Evolutionary conservation across 495 filamentous ascomycete species (phyloP).

Genomic region (Venustampulla echinocandica): DNA sequence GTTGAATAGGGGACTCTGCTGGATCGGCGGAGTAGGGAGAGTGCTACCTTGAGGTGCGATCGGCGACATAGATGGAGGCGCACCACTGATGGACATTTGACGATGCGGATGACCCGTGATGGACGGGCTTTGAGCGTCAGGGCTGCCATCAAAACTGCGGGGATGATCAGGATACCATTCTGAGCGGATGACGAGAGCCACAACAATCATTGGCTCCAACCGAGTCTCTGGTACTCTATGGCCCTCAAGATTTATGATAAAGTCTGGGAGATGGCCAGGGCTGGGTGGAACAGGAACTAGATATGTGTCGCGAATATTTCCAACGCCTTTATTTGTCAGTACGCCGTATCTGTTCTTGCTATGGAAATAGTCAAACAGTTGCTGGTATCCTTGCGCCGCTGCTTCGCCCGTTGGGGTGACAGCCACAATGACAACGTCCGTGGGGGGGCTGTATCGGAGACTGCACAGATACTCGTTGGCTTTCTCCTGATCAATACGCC

Average conservation of each 20-base stretch:
- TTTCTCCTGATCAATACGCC: constrained; percentile 69
- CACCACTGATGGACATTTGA: constrained; percentile 30
- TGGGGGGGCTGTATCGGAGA: constrained; percentile 60
- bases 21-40: constrained; percentile 20
- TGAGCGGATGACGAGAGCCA: constrained; percentile 65
- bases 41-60: constrained; percentile 38
- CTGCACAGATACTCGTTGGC: constrained; percentile 86
- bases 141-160: constrained; percentile 33
- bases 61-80: constrained; percentile 36
- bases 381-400: constrained; percentile 50
- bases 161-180: constrained; percentile 40
- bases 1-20: constrained; percentile 6
- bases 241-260: constrained; percentile 68
- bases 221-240: constrained; percentile 58
- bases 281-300: constrained; percentile 65
- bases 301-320: constrained; percentile 70
- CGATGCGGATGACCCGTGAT: constrained; percentile 25
- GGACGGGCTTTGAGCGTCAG: constrained; percentile 29
- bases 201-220: constrained; percentile 61
- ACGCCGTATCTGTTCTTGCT: constrained; percentile 74
- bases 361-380: constrained; percentile 71
- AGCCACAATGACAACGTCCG: constrained; percentile 64
- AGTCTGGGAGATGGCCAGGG: constrained; percentile 49
- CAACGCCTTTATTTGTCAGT: constrained; percentile 54
- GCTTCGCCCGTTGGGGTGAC: constrained; percentile 46